Evolutionary conservation across 257 asterid genomes (phyloP), one percentile per base, ranked within the genome.

Genomic region (Coffea canephora): DNA sequence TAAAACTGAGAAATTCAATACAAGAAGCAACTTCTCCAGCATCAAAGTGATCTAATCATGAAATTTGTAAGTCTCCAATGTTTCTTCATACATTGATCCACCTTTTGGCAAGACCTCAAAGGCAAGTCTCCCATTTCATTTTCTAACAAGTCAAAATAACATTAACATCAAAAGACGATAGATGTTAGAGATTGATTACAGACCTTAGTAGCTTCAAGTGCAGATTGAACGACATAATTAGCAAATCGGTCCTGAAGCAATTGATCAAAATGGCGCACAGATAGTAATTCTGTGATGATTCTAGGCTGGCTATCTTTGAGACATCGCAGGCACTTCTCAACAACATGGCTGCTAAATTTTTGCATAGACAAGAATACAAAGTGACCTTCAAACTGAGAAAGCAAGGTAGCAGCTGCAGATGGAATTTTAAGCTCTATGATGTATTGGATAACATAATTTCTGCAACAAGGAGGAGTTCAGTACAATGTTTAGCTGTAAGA

Each of bases 401-500:
- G 72, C 81, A 89, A 61, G 65, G 76, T 41, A 34, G 75, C 77
- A 4, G 84, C 79, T 71, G 80, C 84, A 39, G 70, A 71, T 34
- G 86, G 89, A 55, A 83, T 85, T 64, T 84, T 77, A 21, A 83
- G 87, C 79, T 81, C 88, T 73, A 87, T 79, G 36, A 89, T 75
- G 43, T 83, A 75, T 71, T 89, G 90, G 62, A 87, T 80, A 77
- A 89, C 92, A 82, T 89, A 87, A 82, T 89, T 89, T 68, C 92
- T 87, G 90, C 67, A 79, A 69, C 69, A 64, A 34, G 36, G 71
- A 59, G 21, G 57, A 69, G 45, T 69, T 13, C 3, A 71, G 45
- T 61, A 16, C 1, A 76, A 10, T 12, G 34, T 76, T 76, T 43
- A 59, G 19, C 76, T 31, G 46, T 61, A 27, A 78, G 19, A 25